Conservation (phyloP, 1,284 basidiomycete species). For the Neonothopanus nambi region DNA sequence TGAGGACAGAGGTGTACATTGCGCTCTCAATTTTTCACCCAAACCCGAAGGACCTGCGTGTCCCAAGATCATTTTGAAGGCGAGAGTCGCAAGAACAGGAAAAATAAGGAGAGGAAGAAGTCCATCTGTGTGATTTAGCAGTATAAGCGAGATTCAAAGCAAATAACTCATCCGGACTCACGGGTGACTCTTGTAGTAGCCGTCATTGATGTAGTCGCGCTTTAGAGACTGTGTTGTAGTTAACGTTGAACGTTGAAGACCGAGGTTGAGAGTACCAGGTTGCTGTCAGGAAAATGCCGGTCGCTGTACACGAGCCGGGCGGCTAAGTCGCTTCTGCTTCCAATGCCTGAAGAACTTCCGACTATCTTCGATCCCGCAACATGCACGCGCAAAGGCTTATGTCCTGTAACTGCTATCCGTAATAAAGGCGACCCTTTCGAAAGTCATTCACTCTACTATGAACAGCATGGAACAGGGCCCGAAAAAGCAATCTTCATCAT, state of each 20-base stretch:
- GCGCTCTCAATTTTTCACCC: background rate
- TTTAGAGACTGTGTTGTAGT: no score
- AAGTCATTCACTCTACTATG: conserved; percentile 75
- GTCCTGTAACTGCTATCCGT: conserved; percentile 62
- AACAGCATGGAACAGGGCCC: conserved; percentile 67
- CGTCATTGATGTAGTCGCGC: no score
- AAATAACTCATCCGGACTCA: no score
- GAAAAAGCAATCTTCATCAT: conserved; percentile 69
- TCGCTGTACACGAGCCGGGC: no score
- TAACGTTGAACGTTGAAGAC: no score
- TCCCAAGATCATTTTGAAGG: conserved; percentile 4
- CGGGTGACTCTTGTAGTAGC: no score
- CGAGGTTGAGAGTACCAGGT: no score
- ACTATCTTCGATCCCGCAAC: conserved; percentile 59
- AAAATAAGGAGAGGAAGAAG: conserved; percentile 4
- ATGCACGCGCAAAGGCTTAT: conserved; percentile 66
- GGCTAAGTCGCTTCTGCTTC: background rate
- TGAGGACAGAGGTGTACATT: conserved; percentile 11
- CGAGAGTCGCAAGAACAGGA: conserved; percentile 23
- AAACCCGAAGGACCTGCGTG: conserved; percentile 1
- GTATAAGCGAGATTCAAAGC: no score
- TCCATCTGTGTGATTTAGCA: no score
- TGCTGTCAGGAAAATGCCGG: no score
- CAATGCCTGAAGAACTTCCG: conserved; percentile 23
- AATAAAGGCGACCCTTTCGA: conserved; percentile 50